phyloP scores from a whole-genome alignment of 495 filamentous ascomycete species.

The Diplogelasinospora grovesii region DNA sequence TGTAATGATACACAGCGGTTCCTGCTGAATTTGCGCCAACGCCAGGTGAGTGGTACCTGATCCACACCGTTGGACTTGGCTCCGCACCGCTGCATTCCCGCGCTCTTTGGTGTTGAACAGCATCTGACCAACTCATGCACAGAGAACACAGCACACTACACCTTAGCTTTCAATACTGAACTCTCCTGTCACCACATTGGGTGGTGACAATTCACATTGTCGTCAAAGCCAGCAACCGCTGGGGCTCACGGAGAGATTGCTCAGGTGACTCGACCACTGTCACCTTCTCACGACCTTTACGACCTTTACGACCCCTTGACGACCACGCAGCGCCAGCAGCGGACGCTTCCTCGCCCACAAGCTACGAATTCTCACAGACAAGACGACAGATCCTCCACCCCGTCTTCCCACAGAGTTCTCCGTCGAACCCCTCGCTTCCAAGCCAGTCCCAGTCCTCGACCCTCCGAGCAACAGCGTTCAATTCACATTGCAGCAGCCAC shows the following conservation, averaged over 20 bases:
- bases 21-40: slow-evolving; percentile 6
- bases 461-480: slow-evolving; percentile 21
- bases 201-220: slow-evolving; percentile 45
- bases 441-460: slow-evolving; percentile 34
- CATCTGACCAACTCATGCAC: too few species aligned
- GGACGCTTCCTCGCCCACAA: slow-evolving; percentile 24
- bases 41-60: slow-evolving; percentile 12
- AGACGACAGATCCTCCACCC: slow-evolving; percentile 29
- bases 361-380: slow-evolving; percentile 17
- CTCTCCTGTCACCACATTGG: slow-evolving; percentile 24
- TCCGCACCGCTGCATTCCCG: not conserved
- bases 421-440: slow-evolving; percentile 44
- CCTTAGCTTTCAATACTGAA: not conserved
- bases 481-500: slow-evolving; percentile 30
- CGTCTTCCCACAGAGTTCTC: slow-evolving; percentile 35
- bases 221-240: slow-evolving; percentile 27
- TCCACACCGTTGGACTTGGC: not conserved
- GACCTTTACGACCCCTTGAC: slow-evolving; percentile 35
- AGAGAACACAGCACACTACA: slow-evolving; percentile 8
- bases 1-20: slow-evolving; percentile 11
- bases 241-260: slow-evolving; percentile 32
- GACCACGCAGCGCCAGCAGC: slow-evolving; percentile 40
- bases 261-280: slow-evolving; percentile 33
- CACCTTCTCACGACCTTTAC: slow-evolving; percentile 35
- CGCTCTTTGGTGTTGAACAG: slow-evolving; percentile 4